Base-by-base conservation (phyloP, 2,329 filamentous ascomycete species). In the Neofusicoccum parvum region DNA sequence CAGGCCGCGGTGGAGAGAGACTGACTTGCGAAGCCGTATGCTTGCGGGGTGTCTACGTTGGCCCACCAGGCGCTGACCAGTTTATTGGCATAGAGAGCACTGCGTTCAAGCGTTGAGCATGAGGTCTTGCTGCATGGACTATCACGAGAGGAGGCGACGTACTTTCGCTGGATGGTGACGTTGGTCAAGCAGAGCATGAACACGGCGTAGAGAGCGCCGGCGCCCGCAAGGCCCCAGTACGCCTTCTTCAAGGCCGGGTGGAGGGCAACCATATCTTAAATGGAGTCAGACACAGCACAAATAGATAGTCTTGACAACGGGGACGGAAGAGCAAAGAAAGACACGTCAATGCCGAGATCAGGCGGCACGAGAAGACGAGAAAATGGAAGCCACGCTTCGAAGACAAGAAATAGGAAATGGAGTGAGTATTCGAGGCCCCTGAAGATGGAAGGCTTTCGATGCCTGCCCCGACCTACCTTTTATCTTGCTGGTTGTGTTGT, bases 71-170 rank as follows among this genome's bases (percentile, higher is more conserved):
- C 82, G 2, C 89, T 90, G 68, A 92, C 89, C 70, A 97, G 76
- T 68, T 90, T 91, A 78, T 98, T 90, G 34, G 90, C 88, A 75
- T 98, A 99, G 5, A 97, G 77, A 27, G 90, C 89, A 74, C 93
- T 96, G 70, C 58, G 14, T 10, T 20, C n/a, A 14, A 39, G 15
- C 5, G 20, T 62, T 45, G 54, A 10, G 65, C 9, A 27, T 15
- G 15, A 11, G 64, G 50, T 43, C 27, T 32, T 20, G 34, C 2
- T 20, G 37, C 14, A 32, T 23, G 53, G 10, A n/a, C 3, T 27
- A 20, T 5, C 43, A 9, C 2, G 32, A 37, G 41, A 46, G 5
- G 15, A 12, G 17, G 15, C 54, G 37, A 78, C 88, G 80, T 83
- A 96, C 93, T 94, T 88, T 80, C 91, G 85, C 76, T 98, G 94